Conservation (phyloP, 1,139 yeast species). For the Nematodospora anomalae region DNA sequence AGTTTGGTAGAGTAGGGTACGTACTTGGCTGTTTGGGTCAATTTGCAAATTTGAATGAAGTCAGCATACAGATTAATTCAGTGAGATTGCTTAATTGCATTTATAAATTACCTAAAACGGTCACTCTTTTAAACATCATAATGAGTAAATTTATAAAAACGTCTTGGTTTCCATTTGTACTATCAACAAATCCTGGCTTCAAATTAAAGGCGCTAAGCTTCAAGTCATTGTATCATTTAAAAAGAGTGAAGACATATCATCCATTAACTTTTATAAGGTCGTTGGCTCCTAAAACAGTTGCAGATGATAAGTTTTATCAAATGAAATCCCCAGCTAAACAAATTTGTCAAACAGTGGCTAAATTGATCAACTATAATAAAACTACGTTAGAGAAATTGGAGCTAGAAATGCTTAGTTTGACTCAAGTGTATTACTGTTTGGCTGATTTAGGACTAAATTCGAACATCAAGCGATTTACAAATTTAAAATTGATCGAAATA, state of each 20-base stretch:
- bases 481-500: constrained; percentile 7
- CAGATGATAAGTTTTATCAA: neutral
- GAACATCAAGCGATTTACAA: constrained; percentile 1
- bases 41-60: constrained; percentile 6
- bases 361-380: constrained; percentile 3
- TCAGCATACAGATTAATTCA: constrained; percentile 3
- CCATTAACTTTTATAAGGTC: neutral
- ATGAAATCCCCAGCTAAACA: neutral
- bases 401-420: constrained; percentile 10
- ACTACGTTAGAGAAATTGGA: constrained; percentile 7
- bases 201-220: constrained; percentile 9
- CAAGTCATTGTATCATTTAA: constrained; percentile 6
- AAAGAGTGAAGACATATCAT: neutral
- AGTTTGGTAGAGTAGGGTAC: neutral
- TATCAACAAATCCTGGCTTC: neutral
- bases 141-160: constrained; percentile 1
- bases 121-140: constrained; percentile 8
- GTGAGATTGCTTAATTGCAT: neutral
- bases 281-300: neutral
- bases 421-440: constrained; percentile 3
- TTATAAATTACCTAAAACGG: constrained; percentile 9
- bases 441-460: neutral
- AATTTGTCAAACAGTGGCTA: constrained; percentile 3
- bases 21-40: neutral
- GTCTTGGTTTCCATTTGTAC: constrained; percentile 1